Evolutionary conservation across 495 filamentous ascomycete genomes (phyloP).

Genomic region (Chaetomium tenue): DNA sequence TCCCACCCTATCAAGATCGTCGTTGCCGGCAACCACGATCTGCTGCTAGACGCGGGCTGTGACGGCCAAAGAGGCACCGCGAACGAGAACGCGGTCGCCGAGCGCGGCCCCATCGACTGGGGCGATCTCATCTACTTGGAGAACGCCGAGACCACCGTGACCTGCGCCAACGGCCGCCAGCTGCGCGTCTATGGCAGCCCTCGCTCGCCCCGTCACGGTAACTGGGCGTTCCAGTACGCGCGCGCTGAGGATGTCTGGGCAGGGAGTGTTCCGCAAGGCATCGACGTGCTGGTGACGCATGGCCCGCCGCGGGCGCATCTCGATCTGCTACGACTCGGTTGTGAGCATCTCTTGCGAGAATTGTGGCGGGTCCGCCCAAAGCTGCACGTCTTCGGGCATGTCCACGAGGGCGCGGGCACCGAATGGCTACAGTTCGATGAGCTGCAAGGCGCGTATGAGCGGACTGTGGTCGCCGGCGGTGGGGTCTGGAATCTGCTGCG

Average conservation of each 20-base stretch:
- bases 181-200: conserved; percentile 46
- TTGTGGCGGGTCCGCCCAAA: conserved; percentile 63
- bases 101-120: conserved; percentile 37
- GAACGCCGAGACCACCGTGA: conserved; percentile 35
- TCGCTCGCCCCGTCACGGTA: conserved; percentile 33
- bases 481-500: conserved; percentile 27
- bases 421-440: conserved; percentile 34
- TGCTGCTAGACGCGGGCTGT: conserved; percentile 25
- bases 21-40: conserved; percentile 63
- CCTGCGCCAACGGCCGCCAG: conserved; percentile 36
- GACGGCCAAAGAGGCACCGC: conserved; percentile 15
- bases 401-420: conserved; percentile 57
- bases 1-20: conserved; percentile 70
- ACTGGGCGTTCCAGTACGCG: conserved; percentile 35
- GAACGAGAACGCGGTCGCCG: not conserved
- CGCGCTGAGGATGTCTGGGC: conserved; percentile 28
- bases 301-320: conserved; percentile 63
- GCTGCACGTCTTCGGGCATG: conserved; percentile 76
- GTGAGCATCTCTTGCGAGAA: conserved; percentile 63
- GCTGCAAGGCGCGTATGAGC: conserved; percentile 29
- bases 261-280: conserved; percentile 52
- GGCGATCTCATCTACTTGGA: conserved; percentile 50
- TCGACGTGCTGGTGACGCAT: conserved; percentile 75
- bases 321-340: conserved; percentile 59
- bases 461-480: conserved; percentile 24